Evolutionary conservation across 2,329 filamentous ascomycete species (phyloP).

Genomic region (Calonectria pauciramosa): DNA sequence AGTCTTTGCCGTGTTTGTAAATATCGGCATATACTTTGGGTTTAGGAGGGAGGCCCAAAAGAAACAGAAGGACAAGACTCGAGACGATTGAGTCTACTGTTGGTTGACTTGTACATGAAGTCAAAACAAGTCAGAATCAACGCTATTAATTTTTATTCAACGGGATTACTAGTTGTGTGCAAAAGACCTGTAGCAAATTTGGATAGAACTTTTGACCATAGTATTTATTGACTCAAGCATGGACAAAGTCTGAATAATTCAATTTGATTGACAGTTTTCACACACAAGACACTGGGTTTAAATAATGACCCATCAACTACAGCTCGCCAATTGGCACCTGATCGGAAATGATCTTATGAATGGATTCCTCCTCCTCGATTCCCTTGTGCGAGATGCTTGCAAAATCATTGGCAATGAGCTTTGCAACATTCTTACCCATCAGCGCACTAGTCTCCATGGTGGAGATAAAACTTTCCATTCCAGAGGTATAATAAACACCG

Average conservation of each 20-base stretch:
- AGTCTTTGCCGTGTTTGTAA: neutral
- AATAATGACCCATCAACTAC: neutral
- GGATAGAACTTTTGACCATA: neutral
- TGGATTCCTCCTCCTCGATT: slow-evolving; percentile 10
- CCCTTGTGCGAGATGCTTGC: slow-evolving; percentile 42
- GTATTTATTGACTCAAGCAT: neutral
- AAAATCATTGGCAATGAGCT: slow-evolving; percentile 75
- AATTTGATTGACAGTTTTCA: neutral
- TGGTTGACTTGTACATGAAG: too few species aligned
- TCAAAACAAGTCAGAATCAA: neutral
- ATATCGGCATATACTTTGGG: neutral
- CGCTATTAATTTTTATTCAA: neutral
- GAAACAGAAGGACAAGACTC: neutral
- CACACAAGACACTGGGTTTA: neutral
- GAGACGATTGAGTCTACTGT: neutral
- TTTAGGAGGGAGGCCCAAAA: slow-evolving; percentile 3
- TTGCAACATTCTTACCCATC: slow-evolving; percentile 89
- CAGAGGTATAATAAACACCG: slow-evolving; percentile 78
- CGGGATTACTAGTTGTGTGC: neutral
- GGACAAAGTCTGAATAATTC: neutral
- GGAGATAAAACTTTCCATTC: slow-evolving; percentile 93
- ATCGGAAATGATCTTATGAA: slow-evolving; percentile 16
- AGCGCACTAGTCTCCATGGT: slow-evolving; percentile 97
- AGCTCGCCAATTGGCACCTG: neutral
- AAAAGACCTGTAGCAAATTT: neutral